A percentile compares a stretch with the other conserved stretches of the same genome.
phyloP scores from a whole-genome alignment of 495 filamentous ascomycete species.

The Neurospora tetrasperma region DNA sequence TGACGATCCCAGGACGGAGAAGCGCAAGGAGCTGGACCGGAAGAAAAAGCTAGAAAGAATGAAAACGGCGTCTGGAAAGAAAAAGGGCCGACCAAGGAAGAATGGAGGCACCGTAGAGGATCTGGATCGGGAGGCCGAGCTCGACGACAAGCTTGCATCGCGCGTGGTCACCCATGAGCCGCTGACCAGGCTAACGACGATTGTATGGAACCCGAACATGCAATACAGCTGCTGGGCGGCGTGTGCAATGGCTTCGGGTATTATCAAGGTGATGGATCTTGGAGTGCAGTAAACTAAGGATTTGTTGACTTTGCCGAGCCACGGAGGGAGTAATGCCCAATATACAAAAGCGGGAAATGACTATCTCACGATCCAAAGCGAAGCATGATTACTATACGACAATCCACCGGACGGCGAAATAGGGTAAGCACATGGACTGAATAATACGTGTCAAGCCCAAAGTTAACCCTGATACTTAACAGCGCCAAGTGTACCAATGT shows the following conservation, averaged over 20 bases:
- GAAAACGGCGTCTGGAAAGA: constrained; percentile 47
- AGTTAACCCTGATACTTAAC: neutral
- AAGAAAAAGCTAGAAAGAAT: constrained; percentile 39
- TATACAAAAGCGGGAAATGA: neutral
- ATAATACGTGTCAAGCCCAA: neutral
- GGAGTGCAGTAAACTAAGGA: constrained; percentile 21
- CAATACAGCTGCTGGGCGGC: constrained; percentile 44
- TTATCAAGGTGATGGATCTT: constrained; percentile 38
- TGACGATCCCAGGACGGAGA: constrained; percentile 55
- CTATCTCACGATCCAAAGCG: neutral
- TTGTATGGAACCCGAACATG: constrained; percentile 39
- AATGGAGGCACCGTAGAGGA: constrained; percentile 14
- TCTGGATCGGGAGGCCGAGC: constrained; percentile 17
- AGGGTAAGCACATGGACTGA: neutral
- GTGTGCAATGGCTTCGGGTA: constrained; percentile 38
- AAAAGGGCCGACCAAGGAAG: constrained; percentile 33
- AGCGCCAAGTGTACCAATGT: neutral
- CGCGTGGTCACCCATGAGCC: constrained; percentile 34
- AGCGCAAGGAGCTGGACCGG: constrained; percentile 54
- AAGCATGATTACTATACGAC: neutral
- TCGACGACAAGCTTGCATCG: constrained; percentile 22
- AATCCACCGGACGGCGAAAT: neutral
- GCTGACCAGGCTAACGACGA: constrained; percentile 32
- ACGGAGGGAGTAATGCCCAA: neutral
- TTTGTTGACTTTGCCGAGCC: neutral